Conservation (phyloP, 768 basidiomycete species). For the Tricholoma saponaceum region DNA sequence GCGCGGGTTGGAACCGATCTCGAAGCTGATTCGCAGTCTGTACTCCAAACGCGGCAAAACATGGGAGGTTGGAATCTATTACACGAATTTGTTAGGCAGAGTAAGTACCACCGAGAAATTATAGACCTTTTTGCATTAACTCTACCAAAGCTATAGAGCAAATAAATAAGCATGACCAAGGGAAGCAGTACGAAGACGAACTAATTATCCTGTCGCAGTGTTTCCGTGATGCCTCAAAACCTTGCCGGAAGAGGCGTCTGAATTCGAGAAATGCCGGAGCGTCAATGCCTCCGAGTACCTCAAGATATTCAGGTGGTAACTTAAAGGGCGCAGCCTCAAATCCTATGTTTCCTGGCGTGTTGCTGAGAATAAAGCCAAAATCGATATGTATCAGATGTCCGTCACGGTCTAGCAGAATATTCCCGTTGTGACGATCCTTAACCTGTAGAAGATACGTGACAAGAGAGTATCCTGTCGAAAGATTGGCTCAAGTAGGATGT, state of each 20-base stretch:
- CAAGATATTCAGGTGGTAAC: conserved; percentile 89
- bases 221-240: conserved; percentile 91
- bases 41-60: conserved; percentile 87
- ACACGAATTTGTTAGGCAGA: not conserved
- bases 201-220: conserved; percentile 96
- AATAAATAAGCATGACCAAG: conserved; percentile 3
- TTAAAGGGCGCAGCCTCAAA: conserved; percentile 99
- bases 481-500: not conserved
- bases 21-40: conserved; percentile 85
- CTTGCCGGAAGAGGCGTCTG: conserved; percentile 82
- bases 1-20: conserved; percentile 89
- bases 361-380: conserved; percentile 97
- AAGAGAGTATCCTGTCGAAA: conserved; percentile 75
- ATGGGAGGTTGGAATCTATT: conserved; percentile 83
- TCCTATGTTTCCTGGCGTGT: conserved; percentile 95
- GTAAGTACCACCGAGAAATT: not conserved
- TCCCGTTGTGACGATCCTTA: conserved; percentile 98
- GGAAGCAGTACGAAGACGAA: conserved; percentile 29
- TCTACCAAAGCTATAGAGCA: conserved; percentile 66
- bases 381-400: conserved; percentile 97
- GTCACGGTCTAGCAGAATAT: conserved; percentile 92
- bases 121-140: conserved; percentile 88
- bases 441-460: conserved; percentile 97
- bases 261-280: conserved; percentile 79
- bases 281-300: conserved; percentile 86